Base-by-base conservation (phyloP, 257 asterid species). In the Solanum clarkiae region DNA sequence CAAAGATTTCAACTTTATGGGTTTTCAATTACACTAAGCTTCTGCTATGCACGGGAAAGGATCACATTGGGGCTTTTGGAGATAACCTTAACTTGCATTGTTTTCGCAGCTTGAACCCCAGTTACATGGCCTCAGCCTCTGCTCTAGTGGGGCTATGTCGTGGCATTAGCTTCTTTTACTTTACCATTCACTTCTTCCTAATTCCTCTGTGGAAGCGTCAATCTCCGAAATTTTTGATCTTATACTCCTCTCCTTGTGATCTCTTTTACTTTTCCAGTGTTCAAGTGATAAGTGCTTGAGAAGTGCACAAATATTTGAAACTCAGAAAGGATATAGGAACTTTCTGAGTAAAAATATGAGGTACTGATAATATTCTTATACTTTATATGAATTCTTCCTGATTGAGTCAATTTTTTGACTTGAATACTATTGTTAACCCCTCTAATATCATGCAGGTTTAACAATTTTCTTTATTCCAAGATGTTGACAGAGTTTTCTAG, bases 231-330 rank as follows among this genome's bases (percentile, higher is more conserved):
- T 74, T 74, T 47, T 1, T 8, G 60, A 6, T 47, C 81, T 13
- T 49, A 14, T 74, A 59, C 81, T 74, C 8, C 57, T 22, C 42
- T 47, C 59, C 60, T 74, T 74, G 2, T 74, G 60, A 69, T 17
- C 77, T 69, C 77, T 16, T 63, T 86, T 82, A 83, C 81, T 85
- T 14, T 88, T 84, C 86, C 92, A 96, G 99, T 94, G 93, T 89
- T 85, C 92, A n/a, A 86, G 91, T 87, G 92, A 89, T 56, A 93
- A 91, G 84, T 92, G 93, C 88, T 91, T 93, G 91, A 91, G 93
- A 84, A 88, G 89, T 85, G 95, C 92, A 51, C 87, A 91, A 80
- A 83, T 86, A 82, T 86, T 91, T 84, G 94, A 93, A 88, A 92
- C 93, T 83, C 89, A 87, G 85, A 89, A 92, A 88, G 91, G 91